phyloP scores from a whole-genome alignment of 2,329 filamentous ascomycete species.

The Eurotiales sp. region DNA sequence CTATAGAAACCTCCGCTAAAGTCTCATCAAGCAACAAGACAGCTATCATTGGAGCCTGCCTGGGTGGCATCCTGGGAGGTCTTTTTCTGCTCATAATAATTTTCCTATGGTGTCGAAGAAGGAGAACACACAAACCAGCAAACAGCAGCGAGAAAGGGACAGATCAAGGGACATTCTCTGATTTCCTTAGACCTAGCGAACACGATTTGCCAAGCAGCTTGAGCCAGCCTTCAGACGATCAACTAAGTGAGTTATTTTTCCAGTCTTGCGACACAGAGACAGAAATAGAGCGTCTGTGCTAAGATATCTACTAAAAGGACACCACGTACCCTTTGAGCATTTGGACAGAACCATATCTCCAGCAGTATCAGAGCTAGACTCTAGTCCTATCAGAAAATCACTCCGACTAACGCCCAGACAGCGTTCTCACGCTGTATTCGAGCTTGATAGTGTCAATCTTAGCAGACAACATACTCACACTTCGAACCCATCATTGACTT shows the following conservation, averaged over 20 bases:
- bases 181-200: not conserved
- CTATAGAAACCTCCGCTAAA: not conserved
- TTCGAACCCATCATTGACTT: not conserved
- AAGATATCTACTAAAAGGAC: not conserved
- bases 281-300: too few relatives aligned
- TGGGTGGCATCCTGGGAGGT: conserved; percentile 17
- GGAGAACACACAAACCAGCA: conserved; percentile 11
- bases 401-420: not conserved
- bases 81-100: conserved; percentile 16
- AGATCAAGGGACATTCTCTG: not conserved
- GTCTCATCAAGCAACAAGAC: not conserved
- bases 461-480: not conserved
- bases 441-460: conserved; percentile 6
- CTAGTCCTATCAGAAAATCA: not conserved
- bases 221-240: not conserved
- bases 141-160: not conserved
- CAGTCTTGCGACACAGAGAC: too few relatives aligned
- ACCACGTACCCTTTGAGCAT: not conserved
- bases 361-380: not conserved
- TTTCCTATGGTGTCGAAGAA: conserved; percentile 19
- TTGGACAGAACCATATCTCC: conserved; percentile 6
- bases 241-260: conserved; percentile 3
- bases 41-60: conserved; percentile 23
- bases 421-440: not conserved
- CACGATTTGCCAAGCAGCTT: not conserved